Conservation (phyloP, 2,329 filamentous ascomycete species). For the Pseudogymnoascus sp. region DNA sequence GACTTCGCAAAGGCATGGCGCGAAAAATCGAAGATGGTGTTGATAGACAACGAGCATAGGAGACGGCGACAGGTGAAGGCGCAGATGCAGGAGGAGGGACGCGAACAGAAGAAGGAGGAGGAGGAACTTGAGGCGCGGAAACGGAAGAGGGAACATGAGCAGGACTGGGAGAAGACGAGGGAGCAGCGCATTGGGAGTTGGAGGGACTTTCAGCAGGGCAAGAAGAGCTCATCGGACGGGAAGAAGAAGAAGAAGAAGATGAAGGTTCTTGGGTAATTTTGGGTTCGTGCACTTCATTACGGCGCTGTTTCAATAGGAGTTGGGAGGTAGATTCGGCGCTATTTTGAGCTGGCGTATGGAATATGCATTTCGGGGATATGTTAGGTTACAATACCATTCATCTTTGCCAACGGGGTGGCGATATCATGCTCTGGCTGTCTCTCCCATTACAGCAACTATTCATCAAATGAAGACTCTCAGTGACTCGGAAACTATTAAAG, state of each 20-base stretch:
- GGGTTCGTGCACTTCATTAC: not conserved
- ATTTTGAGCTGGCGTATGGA: not conserved
- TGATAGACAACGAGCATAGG: constrained; percentile 88
- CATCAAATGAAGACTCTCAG: too few species aligned
- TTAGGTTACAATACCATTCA: not conserved
- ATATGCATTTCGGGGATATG: not conserved
- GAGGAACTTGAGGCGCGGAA: constrained; percentile 76
- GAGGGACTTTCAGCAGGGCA: constrained; percentile 82
- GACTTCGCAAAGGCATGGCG: constrained; percentile 83
- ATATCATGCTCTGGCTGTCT: not conserved
- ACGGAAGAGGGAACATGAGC: constrained; percentile 83
- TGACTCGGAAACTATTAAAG: too few species aligned
- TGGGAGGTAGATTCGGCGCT: not conserved
- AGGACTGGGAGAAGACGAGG: constrained; percentile 89
- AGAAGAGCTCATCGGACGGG: constrained; percentile 40
- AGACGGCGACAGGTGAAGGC: constrained; percentile 81
- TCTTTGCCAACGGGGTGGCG: not conserved
- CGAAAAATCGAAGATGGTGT: constrained; percentile 80
- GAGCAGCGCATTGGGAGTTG: constrained; percentile 91
- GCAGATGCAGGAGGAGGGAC: constrained; percentile 92
- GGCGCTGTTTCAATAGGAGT: not conserved
- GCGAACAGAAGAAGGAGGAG: constrained; percentile 79
- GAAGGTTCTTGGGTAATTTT: constrained; percentile 27
- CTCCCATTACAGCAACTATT: too few species aligned
- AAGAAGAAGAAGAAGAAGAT: constrained; percentile 68